phyloP scores from a whole-genome alignment of 2,329 filamentous ascomycete genomes.

The Xylaria sp. region DNA sequence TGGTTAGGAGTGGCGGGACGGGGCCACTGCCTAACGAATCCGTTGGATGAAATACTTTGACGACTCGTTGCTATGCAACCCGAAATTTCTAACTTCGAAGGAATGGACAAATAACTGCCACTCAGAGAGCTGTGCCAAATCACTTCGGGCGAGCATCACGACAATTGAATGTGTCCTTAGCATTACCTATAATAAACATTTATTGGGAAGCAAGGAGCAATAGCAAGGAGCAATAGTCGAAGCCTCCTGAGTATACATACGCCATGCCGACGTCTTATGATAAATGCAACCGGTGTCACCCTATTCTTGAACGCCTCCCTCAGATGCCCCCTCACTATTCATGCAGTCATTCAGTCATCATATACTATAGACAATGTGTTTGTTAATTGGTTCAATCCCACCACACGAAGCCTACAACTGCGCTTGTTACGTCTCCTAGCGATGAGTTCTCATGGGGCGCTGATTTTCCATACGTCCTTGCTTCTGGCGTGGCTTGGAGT shows the following conservation, averaged over 20 bases:
- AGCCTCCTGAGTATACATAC: slow-evolving; percentile 24
- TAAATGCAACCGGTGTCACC: slow-evolving; percentile 4
- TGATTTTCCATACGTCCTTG: slow-evolving; percentile 20
- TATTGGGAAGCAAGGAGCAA: slow-evolving; percentile 10
- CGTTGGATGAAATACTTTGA: background rate
- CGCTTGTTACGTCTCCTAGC: slow-evolving; percentile 3
- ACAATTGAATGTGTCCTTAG: slow-evolving; percentile 1
- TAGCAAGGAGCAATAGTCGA: slow-evolving; percentile 13
- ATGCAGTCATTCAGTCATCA: background rate
- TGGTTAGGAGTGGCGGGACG: slow-evolving; percentile 66
- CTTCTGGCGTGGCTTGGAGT: slow-evolving; percentile 10
- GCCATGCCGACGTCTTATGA: background rate
- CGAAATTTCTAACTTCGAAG: background rate
- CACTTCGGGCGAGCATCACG: background rate
- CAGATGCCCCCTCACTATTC: background rate
- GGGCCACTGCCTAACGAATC: background rate
- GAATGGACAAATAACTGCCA: background rate
- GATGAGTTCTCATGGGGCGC: background rate
- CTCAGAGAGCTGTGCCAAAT: background rate
- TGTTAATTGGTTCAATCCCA: slow-evolving; percentile 1
- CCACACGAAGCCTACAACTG: background rate
- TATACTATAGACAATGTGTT: slow-evolving; percentile 27
- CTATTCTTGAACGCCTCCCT: slow-evolving; percentile 7
- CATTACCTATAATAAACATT: background rate
- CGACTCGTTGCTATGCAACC: background rate